Conservation (phyloP, 345 rosid genomes). For the Excoecaria agallocha region DNA sequence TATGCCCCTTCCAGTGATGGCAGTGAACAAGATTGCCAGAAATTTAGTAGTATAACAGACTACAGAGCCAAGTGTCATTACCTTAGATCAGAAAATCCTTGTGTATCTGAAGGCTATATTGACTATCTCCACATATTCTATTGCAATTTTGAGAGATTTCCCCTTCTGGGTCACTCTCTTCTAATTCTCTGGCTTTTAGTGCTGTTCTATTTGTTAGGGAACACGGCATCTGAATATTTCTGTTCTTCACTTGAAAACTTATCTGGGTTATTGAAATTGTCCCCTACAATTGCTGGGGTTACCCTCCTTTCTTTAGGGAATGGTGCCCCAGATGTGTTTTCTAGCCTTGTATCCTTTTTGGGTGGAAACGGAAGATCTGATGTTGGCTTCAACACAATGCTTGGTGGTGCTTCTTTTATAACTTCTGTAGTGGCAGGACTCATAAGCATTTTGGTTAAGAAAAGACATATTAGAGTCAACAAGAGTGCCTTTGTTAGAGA, state of each 20-base stretch:
- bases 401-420: constrained; percentile 79
- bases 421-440: constrained; percentile 78
- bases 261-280: constrained; percentile 58
- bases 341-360: constrained; percentile 69
- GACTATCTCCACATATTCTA: constrained; percentile 70
- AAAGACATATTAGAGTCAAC: constrained; percentile 39
- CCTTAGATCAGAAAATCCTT: constrained; percentile 31
- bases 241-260: constrained; percentile 77
- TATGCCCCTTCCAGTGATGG: background rate
- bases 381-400: constrained; percentile 61
- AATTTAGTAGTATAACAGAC: constrained; percentile 34
- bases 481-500: constrained; percentile 67
- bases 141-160: constrained; percentile 55
- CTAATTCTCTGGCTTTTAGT: constrained; percentile 65
- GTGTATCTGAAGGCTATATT: constrained; percentile 65
- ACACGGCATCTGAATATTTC: constrained; percentile 89
- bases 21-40: constrained; percentile 31
- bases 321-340: constrained; percentile 85
- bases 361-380: constrained; percentile 47
- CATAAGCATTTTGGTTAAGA: constrained; percentile 46
- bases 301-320: constrained; percentile 92
- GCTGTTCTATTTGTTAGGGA: constrained; percentile 74
- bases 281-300: constrained; percentile 86
- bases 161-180: constrained; percentile 49
- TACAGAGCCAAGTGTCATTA: constrained; percentile 40